Evolutionary conservation across 176 grass and related monocot genomes (phyloP), one percentile per base, ranked within the genome.

Genomic region (Juncus effusus): DNA sequence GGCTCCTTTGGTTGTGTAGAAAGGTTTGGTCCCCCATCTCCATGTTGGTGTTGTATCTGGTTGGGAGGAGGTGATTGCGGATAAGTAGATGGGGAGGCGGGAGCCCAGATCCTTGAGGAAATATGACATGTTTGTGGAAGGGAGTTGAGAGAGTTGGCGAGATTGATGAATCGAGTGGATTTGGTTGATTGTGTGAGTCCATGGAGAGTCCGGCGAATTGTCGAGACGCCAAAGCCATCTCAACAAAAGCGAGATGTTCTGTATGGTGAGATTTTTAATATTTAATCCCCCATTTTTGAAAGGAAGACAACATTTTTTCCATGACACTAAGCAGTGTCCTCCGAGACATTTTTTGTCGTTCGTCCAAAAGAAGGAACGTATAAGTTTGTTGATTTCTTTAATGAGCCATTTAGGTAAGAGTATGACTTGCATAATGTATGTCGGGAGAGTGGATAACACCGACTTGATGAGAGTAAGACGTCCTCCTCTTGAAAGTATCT

Each of bases 261-360:
- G 50, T 13, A 7, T 8, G n/a, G 7, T 1, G 7, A 62, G 59
- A 62, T 62, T 38, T 7, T 13, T 7, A 14, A 62, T 62, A 10
- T 14, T 14, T 7, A 62, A 10, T 38, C 59, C 59, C 16, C 59
- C 59, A 37, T 13, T 15, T n/a, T 15, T 62, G 6, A 6, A 5
- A 15, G 59, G 59, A 5, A 16, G 7, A n/a, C 59, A 37, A 37
- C 13, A 15, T 6, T 37, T 15, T 15, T 37, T 5, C 59, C 59
- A 62, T 62, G 59, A 62, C 8, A 62, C 59, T 5, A 37, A 8
- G 59, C 59, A n/a, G n/a, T n/a, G n/a, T n/a, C n/a, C n/a, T n/a
- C n/a, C n/a, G n/a, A n/a, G n/a, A n/a, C n/a, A n/a, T n/a, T n/a
- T n/a, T n/a, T n/a, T n/a, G n/a, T n/a, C n/a, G n/a, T n/a, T n/a